Base-by-base conservation (phyloP, 148 eudicot genomes). In the Cornus florida region DNA sequence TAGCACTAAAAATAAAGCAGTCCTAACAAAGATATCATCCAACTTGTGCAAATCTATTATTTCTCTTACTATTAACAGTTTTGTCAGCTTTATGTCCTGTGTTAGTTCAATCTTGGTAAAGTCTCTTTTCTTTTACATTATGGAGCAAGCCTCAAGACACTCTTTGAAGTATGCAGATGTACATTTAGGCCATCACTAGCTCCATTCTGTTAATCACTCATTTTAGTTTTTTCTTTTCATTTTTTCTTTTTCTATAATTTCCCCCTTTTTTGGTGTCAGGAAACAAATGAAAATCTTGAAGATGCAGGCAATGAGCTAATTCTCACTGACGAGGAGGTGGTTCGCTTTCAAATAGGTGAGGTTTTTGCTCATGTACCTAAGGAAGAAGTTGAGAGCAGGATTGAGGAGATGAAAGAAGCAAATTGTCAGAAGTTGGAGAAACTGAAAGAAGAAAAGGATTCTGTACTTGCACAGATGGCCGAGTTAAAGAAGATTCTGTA, bases 321-420 rank as follows among this genome's bases (percentile, higher is more conserved):
- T 78, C 85, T 96, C 31, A 88, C 98, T 0, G 99, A 96, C 50
- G 99, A 96, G 79, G 99, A 96, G 67, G 78, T 90, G 23, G 86
- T 96, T 41, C 97, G 99, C 11, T 94, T 94, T 81, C 99, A 96
- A 77, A 96, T 96, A 69, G 98, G 99, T 0, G 99, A 96, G 91
- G 97, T 96, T 48, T 96, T 96, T 82, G 97, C 95, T 77, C 99
- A 96, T 69, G 88, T 96, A 62, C 88, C 99, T 10, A 91, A 81
- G 79, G 98, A 96, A 4, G 99, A 96, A 57, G 99, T 96, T 35
- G 99, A 96, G 84, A 87, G 82, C 76, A 87, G 90, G 80, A 87
- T 96, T 24, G 99, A 94, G 69, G 75, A 89, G 84, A 87, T 96
- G 98, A 89, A 90, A 85, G 97, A 92, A 77, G 78, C 48, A 46